A percentile compares a stretch with the other conserved stretches of the same genome.
Conservation (phyloP, 768 basidiomycete genomes). For the Xerocomellus dryophilus region DNA sequence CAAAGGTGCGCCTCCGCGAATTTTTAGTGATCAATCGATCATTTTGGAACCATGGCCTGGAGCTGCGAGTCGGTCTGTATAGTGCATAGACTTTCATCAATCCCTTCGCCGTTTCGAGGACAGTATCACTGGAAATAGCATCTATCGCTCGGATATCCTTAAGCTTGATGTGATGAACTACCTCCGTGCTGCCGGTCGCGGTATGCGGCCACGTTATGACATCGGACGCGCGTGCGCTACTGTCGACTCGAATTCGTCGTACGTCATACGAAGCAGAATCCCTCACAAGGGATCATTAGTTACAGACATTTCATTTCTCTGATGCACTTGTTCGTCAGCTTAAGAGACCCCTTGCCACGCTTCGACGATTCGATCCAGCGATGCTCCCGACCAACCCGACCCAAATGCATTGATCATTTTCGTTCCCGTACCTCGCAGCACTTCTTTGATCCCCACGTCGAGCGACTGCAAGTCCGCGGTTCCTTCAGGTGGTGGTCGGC, state of each 20-base stretch:
- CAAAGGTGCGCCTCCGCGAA: no score
- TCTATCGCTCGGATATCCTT: not conserved
- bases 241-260: not conserved
- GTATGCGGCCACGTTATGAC: no score
- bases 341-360: conserved; percentile 44
- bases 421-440: conserved; percentile 80
- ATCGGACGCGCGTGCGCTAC: no score
- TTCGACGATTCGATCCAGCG: conserved; percentile 62
- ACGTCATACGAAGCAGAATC: not conserved
- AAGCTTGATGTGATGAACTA: not conserved
- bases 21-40: no score
- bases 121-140: no score
- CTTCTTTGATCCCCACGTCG: conserved; percentile 72
- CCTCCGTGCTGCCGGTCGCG: no score
- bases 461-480: conserved; percentile 37
- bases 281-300: not conserved
- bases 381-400: conserved; percentile 70
- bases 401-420: conserved; percentile 72
- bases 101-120: not conserved
- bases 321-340: not conserved
- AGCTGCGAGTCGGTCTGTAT: no score
- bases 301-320: not conserved
- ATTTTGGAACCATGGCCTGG: no score
- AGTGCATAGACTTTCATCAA: not conserved
- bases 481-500: conserved; percentile 49